Evolutionary conservation across 306 rosid species (phyloP).

Genomic region (Lotus japonicus): DNA sequence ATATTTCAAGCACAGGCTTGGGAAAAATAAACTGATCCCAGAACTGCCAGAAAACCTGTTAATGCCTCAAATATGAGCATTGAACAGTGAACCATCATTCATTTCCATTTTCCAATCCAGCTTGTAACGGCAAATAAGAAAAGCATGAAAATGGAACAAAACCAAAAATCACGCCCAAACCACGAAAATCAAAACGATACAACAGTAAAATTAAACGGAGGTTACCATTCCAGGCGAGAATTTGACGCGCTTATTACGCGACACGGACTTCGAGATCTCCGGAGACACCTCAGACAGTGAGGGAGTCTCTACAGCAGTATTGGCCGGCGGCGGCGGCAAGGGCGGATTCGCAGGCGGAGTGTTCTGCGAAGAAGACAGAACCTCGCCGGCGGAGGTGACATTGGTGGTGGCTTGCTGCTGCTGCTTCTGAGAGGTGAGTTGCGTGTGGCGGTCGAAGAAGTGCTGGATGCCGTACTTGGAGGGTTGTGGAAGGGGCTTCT

Average conservation of each 20-base stretch:
- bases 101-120: neutral
- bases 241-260: slow-evolving; percentile 67
- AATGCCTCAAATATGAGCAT: neutral
- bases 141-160: neutral
- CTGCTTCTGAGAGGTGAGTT: slow-evolving; percentile 47
- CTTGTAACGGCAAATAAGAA: neutral
- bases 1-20: neutral
- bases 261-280: slow-evolving; percentile 44
- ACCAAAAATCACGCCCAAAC: neutral
- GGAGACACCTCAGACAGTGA: slow-evolving; percentile 54
- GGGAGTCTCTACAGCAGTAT: slow-evolving; percentile 7
- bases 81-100: neutral
- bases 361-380: slow-evolving; percentile 3
- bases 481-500: slow-evolving; percentile 53
- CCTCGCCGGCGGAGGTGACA: neutral
- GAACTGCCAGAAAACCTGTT: neutral
- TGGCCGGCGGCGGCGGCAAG: neutral
- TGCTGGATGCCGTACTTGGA: slow-evolving; percentile 84
- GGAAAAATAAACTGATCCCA: neutral
- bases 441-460: slow-evolving; percentile 77
- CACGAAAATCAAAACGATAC: neutral
- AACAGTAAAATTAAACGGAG: neutral
- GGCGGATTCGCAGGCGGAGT: slow-evolving; percentile 35
- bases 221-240: slow-evolving; percentile 96
- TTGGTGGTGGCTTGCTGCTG: neutral